phyloP scores from a whole-genome alignment of 1,139 yeast genomes.

The Saccharomycopsis hybrid region DNA sequence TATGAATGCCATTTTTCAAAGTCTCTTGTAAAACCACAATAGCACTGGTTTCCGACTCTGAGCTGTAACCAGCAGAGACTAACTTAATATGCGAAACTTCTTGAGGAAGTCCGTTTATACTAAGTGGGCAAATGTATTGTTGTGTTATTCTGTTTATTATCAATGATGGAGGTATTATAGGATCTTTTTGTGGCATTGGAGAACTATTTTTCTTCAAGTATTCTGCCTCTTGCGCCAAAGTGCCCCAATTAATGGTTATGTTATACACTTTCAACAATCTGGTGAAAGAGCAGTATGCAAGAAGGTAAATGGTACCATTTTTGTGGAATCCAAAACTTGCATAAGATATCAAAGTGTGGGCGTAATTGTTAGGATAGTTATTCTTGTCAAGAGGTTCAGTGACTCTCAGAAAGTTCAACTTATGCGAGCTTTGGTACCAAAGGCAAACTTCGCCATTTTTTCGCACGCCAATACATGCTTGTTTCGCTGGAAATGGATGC shows the following conservation, averaged over 20 bases:
- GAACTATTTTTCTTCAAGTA: too few species aligned
- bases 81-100: constrained; percentile 27
- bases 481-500: constrained; percentile 64
- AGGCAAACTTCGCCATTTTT: constrained; percentile 54
- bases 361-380: not conserved
- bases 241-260: constrained; percentile 56
- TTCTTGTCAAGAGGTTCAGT: constrained; percentile 5
- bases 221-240: not conserved
- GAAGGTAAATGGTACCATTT: constrained; percentile 44
- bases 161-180: constrained; percentile 8
- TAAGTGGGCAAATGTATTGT: constrained; percentile 10
- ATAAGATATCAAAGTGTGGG: constrained; percentile 30
- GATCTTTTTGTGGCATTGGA: not conserved
- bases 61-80: constrained; percentile 26
- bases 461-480: constrained; percentile 65
- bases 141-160: constrained; percentile 2
- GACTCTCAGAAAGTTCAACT: constrained; percentile 26
- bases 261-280: constrained; percentile 41
- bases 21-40: constrained; percentile 27
- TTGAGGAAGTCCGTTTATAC: constrained; percentile 13
- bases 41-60: constrained; percentile 35
- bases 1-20: constrained; percentile 4
- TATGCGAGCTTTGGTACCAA: constrained; percentile 58
- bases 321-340: constrained; percentile 58
- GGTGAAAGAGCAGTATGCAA: constrained; percentile 39